These are phyloP conservation scores for Mitragyna speciosa DNA, from an alignment of 257 asterid species.

Conservation along the genomic window DNA sequence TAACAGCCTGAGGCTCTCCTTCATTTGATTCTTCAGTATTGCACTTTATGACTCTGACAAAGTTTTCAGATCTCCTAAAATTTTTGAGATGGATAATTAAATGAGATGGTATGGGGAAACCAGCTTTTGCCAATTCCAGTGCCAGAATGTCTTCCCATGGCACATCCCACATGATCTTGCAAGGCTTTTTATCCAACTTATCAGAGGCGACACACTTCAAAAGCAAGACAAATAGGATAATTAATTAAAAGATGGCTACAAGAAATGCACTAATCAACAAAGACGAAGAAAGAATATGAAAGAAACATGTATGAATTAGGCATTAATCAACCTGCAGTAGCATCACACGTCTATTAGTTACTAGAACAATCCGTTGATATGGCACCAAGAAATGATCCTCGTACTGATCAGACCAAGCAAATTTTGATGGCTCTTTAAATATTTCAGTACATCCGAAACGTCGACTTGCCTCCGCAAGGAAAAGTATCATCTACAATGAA, in stretches of 20 bases:
- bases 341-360: conserved; percentile 81
- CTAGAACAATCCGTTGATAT: conserved; percentile 79
- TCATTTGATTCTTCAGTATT: conserved; percentile 61
- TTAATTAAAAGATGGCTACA: conserved; percentile 15
- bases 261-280: conserved; percentile 6
- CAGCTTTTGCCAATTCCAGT: conserved; percentile 94
- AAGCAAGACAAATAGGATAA: conserved; percentile 24
- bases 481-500: conserved; percentile 69
- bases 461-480: conserved; percentile 94
- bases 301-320: conserved; percentile 8
- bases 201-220: conserved; percentile 70
- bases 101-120: conserved; percentile 69
- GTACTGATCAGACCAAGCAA: conserved; percentile 87
- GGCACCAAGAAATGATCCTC: conserved; percentile 83
- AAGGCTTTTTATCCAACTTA: conserved; percentile 80
- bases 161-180: conserved; percentile 98
- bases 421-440: conserved; percentile 97
- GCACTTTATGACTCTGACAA: conserved; percentile 93
- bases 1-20: conserved; percentile 75
- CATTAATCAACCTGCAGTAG: conserved; percentile 71
- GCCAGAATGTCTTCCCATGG: conserved; percentile 90
- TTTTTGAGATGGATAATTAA: conserved; percentile 78
- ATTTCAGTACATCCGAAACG: conserved; percentile 94
- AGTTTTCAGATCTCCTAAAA: conserved; percentile 73
- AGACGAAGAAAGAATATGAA: neutral